Evolutionary conservation across 441 rosid species (phyloP), one percentile per base, ranked within the genome.

Genomic region (Gossypium schwendimanii): DNA sequence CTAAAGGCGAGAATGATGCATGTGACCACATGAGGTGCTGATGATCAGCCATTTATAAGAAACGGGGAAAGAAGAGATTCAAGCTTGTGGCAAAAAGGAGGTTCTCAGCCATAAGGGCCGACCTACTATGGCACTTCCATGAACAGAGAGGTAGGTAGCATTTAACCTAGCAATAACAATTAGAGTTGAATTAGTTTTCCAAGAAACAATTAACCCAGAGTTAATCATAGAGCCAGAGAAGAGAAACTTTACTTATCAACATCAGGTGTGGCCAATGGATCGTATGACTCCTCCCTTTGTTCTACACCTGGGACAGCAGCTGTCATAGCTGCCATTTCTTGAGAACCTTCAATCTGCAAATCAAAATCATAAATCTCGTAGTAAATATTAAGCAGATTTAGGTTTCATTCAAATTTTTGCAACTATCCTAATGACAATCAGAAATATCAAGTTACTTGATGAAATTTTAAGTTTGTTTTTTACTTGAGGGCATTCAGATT

Each of bases 221-320:
- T 61, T 71, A 6, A 59, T 39, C 14, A 28, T 57, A 20, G 55
- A 77, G 50, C 24, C 28, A 57, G 26, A 11, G 18, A 18, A 55
- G 39, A 21, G 15, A 74, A 67, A 67, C 61, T 39, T 80, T 79
- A 92, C 99, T 85, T 91, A 63, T 95, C 92, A 47, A 92, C 92
- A 81, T 92, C 98, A 3, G 92, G 93, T 72, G 92, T 83, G 47
- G 98, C 89, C 85, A 86, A 71, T 41, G 99, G 99, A 79, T 94
- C 97, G 69, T 87, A 83, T 23, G 77, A 65, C 76, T 94, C 97
- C 78, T 84, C 92, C 73, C 87, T 85, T 76, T 84, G 96, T 69
- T 95, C 99, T 45, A 74, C 80, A 7, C 70, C 85, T 10, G 85
- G 81, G 69, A 83, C 79, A 57, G 78, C 86, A 80, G 91, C 90